Conservation (phyloP, 2,329 filamentous ascomycete genomes). For the Fusarium napiforme region DNA sequence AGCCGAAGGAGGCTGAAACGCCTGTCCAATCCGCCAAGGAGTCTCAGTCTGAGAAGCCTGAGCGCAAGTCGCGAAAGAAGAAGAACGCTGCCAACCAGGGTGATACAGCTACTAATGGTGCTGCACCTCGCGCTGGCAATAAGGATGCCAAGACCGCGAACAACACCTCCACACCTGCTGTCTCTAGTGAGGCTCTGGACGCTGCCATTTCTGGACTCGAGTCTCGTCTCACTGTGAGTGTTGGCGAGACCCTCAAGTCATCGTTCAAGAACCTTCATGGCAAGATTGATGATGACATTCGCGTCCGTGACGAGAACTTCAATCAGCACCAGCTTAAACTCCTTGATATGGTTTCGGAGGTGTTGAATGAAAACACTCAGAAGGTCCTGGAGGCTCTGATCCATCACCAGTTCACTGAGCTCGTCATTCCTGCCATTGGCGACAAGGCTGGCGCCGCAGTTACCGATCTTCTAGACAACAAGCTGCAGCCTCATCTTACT, state of each 20-base stretch:
- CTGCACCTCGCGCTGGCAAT: conserved; percentile 50
- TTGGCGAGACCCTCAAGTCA: conserved; percentile 64
- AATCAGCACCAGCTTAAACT: conserved; percentile 64
- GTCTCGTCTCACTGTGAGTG: conserved; percentile 59
- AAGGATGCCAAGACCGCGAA: conserved; percentile 49
- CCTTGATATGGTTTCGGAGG: conserved; percentile 67
- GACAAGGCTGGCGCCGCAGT: conserved; percentile 75
- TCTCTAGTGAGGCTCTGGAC: conserved; percentile 62
- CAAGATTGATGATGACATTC: conserved; percentile 73
- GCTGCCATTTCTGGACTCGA: conserved; percentile 66
- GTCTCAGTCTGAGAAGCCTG: conserved; percentile 65
- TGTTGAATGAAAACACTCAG: conserved; percentile 71
- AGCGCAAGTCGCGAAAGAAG: conserved; percentile 73
- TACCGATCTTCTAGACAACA: conserved; percentile 75
- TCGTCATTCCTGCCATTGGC: conserved; percentile 79
- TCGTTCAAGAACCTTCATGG: conserved; percentile 71
- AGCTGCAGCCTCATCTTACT: conserved; percentile 74
- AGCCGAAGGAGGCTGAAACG: conserved; percentile 61
- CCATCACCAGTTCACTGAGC: conserved; percentile 76
- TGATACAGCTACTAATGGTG: conserved; percentile 60
- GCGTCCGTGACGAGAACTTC: conserved; percentile 62
- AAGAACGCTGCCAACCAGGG: conserved; percentile 62
- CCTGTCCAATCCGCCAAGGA: conserved; percentile 53
- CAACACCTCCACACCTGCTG: conserved; percentile 38
- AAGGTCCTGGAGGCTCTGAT: conserved; percentile 83